Conservation (phyloP, 495 filamentous ascomycete species). For the Podospora pseudopauciseta region DNA sequence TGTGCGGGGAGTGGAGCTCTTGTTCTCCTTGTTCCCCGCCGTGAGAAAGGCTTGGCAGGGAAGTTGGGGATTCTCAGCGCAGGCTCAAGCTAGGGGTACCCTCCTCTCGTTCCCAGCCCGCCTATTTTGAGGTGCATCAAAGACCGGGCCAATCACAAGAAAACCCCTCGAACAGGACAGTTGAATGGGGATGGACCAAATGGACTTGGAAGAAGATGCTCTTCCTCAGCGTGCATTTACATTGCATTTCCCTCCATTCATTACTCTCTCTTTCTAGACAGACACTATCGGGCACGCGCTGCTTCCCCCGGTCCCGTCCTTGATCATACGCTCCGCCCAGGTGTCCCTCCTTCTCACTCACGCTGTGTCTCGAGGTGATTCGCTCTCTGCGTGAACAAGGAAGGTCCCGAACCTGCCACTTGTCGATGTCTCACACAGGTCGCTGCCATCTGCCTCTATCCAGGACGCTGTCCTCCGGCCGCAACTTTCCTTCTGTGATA, state of each 20-base stretch:
- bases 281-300: conserved; percentile 2
- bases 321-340: conserved; percentile 14
- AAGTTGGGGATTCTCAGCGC: not conserved
- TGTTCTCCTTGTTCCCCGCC: conserved; percentile 3
- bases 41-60: not conserved
- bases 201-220: too few species aligned
- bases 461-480: conserved; percentile 18
- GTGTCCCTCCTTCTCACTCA: not conserved
- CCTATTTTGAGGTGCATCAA: conserved; percentile 15
- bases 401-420: conserved; percentile 19
- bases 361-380: not conserved
- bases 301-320: conserved; percentile 4
- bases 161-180: conserved; percentile 1
- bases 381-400: not conserved
- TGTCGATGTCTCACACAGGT: conserved; percentile 33
- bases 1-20: not conserved
- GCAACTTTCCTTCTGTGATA: conserved; percentile 21
- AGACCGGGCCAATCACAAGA: conserved; percentile 7
- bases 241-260: too few species aligned
- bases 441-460: conserved; percentile 25
- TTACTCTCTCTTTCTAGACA: not conserved
- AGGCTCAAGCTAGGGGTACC: not conserved
- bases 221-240: too few species aligned
- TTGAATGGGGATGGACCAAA: not conserved
- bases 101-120: conserved; percentile 15